Conservation (phyloP, 2,329 filamentous ascomycete species). For the Kalaharituber pfeilii region DNA sequence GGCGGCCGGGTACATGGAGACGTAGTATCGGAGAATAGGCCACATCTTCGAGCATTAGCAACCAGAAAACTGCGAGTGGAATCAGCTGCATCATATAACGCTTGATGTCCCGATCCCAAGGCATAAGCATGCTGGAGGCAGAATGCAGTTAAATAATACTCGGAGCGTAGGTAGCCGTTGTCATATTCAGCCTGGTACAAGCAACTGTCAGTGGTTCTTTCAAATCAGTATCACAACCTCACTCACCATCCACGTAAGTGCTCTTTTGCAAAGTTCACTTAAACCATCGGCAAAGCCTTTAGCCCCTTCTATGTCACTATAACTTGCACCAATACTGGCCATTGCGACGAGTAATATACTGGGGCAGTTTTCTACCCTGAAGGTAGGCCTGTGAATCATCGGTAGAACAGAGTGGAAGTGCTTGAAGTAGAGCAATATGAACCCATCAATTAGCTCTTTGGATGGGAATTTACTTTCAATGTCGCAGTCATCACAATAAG, state of each 20-base stretch:
- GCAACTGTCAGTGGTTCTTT: background rate
- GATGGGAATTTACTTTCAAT: constrained; percentile 22
- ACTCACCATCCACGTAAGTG: constrained; percentile 21
- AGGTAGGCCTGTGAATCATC: constrained; percentile 23
- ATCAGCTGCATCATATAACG: constrained; percentile 22
- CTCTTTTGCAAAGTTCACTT: constrained; percentile 22
- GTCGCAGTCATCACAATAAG: constrained; percentile 19
- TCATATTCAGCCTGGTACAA: constrained; percentile 19
- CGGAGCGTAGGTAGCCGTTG: constrained; percentile 19
- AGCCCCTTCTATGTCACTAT: constrained; percentile 20
- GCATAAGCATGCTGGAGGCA: constrained; percentile 22
- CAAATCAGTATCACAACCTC: background rate
- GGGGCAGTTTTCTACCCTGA: constrained; percentile 19
- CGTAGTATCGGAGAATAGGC: constrained; percentile 18
- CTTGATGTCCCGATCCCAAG: constrained; percentile 20
- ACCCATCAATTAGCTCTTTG: constrained; percentile 23
- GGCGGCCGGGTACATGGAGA: constrained; percentile 11
- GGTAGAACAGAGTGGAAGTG: constrained; percentile 26
- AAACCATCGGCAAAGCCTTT: constrained; percentile 22
- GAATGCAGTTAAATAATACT: constrained; percentile 22
- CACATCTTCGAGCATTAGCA: constrained; percentile 21
- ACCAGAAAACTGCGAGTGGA: constrained; percentile 22
- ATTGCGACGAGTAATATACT: constrained; percentile 21
- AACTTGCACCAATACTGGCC: constrained; percentile 22
- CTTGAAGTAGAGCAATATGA: constrained; percentile 25